Base-by-base conservation (phyloP, 2,329 filamentous ascomycete genomes). In the Furcasterigmium furcatum region DNA sequence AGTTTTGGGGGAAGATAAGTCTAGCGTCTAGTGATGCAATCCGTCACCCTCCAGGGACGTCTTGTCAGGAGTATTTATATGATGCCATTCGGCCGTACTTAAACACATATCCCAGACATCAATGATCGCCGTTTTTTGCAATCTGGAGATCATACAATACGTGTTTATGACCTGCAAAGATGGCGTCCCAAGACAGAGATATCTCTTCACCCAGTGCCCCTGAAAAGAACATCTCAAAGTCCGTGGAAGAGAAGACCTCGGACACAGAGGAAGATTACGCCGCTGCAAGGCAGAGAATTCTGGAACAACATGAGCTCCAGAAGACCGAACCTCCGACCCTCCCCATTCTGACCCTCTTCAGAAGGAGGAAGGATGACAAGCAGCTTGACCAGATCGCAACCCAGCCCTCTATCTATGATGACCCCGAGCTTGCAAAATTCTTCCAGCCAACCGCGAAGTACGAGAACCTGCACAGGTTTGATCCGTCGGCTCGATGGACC, bases 381-480 rank as follows among this genome's bases (percentile, higher is more conserved):
- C 20, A 41, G 9, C 39, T 41, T 8, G 39, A 41, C n/a, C 39
- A 41, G 14, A 4, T 41, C n/a, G 39, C 39, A 5, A 41, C 39
- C 19, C 43, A 46, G 41, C 48, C 48, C 14, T 47, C 45, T 14
- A 45, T 47, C 6, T 46, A 47, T 19, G 45, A 47, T 27, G 45
- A 47, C 21, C 42, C 46, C 2, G 39, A 38, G 16, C 39, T 49
- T 4, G 46, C 46, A 13, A 38, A 45, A n/a, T 41, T 10, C 36
- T 21, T 38, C 9, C 13, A 14, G 9, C 36, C 22, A 7, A 38
- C 36, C 6, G 22, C 16, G n/a, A 38, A 21, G 19, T 13, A 38
- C 27, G 65, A 69, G 47, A 67, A 67, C 43, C 42, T 58, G 20
- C 65, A 67, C 49, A 61, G 65, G 1, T 69, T 69, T 45, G 61